phyloP scores from a whole-genome alignment of 352 stramenopile genomes.

The Pythium aquatile region DNA sequence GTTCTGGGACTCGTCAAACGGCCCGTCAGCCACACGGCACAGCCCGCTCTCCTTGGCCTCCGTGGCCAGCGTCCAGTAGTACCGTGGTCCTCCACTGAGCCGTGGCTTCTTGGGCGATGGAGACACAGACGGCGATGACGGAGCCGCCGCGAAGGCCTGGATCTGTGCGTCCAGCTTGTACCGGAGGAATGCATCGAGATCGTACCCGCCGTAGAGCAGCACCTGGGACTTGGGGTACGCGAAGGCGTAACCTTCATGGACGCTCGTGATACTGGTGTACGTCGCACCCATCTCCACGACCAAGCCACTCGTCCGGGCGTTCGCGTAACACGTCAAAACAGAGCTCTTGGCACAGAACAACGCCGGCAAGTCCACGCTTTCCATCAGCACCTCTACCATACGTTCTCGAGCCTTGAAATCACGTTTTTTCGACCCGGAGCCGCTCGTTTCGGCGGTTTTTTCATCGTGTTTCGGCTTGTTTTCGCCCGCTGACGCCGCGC shows the following conservation, averaged over 20 bases:
- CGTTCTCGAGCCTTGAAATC: conserved; percentile 52
- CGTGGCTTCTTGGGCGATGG: neutral
- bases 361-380: conserved; percentile 66
- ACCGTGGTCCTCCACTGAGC: conserved; percentile 4
- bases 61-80: conserved; percentile 52
- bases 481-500: conserved; percentile 1
- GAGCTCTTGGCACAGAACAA: conserved; percentile 83
- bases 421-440: conserved; percentile 43
- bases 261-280: conserved; percentile 72
- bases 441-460: conserved; percentile 7
- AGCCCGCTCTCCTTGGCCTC: conserved; percentile 78
- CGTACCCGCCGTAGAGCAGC: conserved; percentile 53
- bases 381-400: conserved; percentile 83
- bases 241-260: conserved; percentile 80
- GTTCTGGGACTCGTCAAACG: conserved; percentile 74
- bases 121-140: neutral
- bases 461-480: conserved; percentile 21
- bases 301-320: conserved; percentile 73
- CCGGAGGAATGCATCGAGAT: conserved; percentile 64
- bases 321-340: conserved; percentile 81
- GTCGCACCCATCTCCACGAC: conserved; percentile 81
- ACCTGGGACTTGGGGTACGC: conserved; percentile 61
- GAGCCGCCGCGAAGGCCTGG: neutral
- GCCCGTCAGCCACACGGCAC: conserved; percentile 65
- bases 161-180: conserved; percentile 53